Evolutionary conservation across 306 rosid species (phyloP).

Genomic region (Neltuma alba): DNA sequence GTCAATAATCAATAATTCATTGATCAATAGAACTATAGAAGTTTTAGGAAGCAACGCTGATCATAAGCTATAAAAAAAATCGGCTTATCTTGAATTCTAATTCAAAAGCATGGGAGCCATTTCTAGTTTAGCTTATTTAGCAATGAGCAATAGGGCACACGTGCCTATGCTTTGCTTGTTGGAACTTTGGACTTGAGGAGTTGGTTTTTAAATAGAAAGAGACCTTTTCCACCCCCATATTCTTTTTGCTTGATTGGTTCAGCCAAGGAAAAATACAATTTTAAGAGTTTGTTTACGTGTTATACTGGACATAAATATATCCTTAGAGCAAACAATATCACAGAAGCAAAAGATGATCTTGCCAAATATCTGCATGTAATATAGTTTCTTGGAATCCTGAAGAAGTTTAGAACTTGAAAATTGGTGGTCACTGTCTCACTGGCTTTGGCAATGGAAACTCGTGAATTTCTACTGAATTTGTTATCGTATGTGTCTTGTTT

Average conservation of each 20-base stretch:
- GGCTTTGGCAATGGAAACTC: neutral
- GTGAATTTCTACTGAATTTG: neutral
- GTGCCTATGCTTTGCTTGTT: neutral
- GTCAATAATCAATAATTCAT: neutral
- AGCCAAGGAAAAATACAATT: constrained; percentile 25
- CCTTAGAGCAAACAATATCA: neutral
- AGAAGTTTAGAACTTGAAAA: neutral
- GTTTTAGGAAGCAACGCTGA: neutral
- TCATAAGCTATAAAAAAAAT: neutral
- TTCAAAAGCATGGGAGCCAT: neutral
- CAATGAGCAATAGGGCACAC: neutral
- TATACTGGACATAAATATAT: neutral
- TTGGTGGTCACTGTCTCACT: neutral
- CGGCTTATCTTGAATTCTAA: neutral
- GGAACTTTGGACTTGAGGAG: neutral
- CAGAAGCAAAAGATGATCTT: neutral
- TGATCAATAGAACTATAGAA: neutral
- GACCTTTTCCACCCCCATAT: neutral
- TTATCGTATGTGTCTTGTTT: neutral
- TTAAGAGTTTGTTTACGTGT: constrained; percentile 7
- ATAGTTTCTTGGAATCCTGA: neutral
- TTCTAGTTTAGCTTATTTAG: neutral
- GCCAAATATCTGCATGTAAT: neutral
- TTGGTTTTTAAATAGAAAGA: neutral
- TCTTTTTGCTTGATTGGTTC: neutral